A percentile compares a stretch with the other conserved stretches of the same genome.
These are phyloP conservation scores for Zangia roseola DNA, from an alignment of 768 basidiomycete genomes.

Conservation along the genomic window DNA sequence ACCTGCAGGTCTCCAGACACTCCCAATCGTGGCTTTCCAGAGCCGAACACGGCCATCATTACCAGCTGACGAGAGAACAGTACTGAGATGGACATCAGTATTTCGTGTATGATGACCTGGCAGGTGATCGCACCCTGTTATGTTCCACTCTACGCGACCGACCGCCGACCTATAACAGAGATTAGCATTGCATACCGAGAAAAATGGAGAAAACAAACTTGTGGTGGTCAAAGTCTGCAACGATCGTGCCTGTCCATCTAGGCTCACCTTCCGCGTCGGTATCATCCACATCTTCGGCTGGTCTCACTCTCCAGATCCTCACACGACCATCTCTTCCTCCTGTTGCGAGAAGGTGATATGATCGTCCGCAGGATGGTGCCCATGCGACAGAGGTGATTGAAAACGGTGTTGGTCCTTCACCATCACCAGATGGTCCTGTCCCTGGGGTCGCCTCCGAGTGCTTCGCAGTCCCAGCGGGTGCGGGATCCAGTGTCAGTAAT, in stretches of 20 bases:
- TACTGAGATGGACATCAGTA: conserved; percentile 42
- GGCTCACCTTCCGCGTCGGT: conserved; percentile 42
- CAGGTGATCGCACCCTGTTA: conserved; percentile 59
- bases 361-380: conserved; percentile 92
- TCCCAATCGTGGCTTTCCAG: conserved; percentile 84
- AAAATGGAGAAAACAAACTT: conserved; percentile 42
- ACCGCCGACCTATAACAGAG: conserved; percentile 56
- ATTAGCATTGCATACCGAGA: conserved; percentile 4
- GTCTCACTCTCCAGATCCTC: conserved; percentile 83
- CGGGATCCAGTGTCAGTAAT: conserved; percentile 54
- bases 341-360: conserved; percentile 92
- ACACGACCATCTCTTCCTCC: conserved; percentile 87
- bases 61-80: conserved; percentile 78
- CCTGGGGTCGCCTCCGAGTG: conserved; percentile 22
- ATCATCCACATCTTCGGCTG: conserved; percentile 45
- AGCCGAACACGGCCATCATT: conserved; percentile 80
- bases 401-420: conserved; percentile 43
- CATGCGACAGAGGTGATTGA: conserved; percentile 85
- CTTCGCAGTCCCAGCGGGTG: conserved; percentile 31
- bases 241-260: conserved; percentile 71
- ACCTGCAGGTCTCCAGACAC: conserved; percentile 81
- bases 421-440: conserved; percentile 25
- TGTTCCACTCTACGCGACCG: conserved; percentile 92
- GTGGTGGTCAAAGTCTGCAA: conserved; percentile 88
- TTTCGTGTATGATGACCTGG: not conserved